Evolutionary conservation across 164 flowering plant species (phyloP).

Genomic region (Houttuynia cordata): DNA sequence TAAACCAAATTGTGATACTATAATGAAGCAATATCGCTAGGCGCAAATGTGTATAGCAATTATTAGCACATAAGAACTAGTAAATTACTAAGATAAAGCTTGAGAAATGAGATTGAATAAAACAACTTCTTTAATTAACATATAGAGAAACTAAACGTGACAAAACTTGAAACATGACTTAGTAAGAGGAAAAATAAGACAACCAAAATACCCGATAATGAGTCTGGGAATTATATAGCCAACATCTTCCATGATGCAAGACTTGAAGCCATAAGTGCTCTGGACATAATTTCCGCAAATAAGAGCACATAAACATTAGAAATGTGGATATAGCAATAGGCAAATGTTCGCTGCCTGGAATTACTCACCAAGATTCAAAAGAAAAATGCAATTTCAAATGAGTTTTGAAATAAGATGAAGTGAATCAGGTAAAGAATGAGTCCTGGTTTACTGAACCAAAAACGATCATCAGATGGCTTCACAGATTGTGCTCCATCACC

Average conservation of each 20-base stretch:
- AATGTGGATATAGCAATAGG: not conserved
- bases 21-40: no score
- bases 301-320: not conserved
- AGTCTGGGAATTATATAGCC: conserved; percentile 68
- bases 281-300: not conserved
- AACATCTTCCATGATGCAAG: conserved; percentile 85
- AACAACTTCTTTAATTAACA: no score
- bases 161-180: no score
- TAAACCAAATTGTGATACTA: no score
- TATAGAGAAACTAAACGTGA: no score
- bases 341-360: not conserved
- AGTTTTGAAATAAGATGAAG: conserved; percentile 86
- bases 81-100: no score
- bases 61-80: no score
- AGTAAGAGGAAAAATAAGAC: no score
- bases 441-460: conserved; percentile 67
- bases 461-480: conserved; percentile 73
- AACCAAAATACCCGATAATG: conserved; percentile 51
- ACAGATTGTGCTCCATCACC: conserved; percentile 50
- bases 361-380: conserved; percentile 81
- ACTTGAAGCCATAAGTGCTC: conserved; percentile 41
- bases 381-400: conserved; percentile 94
- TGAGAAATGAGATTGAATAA: no score
- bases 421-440: conserved; percentile 75
- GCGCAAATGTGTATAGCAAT: no score